Percentiles rank a stretch among this genome's conserved stretches.
phyloP scores from a whole-genome alignment of 1,284 basidiomycete genomes.

The Ganoderma meredithae region DNA sequence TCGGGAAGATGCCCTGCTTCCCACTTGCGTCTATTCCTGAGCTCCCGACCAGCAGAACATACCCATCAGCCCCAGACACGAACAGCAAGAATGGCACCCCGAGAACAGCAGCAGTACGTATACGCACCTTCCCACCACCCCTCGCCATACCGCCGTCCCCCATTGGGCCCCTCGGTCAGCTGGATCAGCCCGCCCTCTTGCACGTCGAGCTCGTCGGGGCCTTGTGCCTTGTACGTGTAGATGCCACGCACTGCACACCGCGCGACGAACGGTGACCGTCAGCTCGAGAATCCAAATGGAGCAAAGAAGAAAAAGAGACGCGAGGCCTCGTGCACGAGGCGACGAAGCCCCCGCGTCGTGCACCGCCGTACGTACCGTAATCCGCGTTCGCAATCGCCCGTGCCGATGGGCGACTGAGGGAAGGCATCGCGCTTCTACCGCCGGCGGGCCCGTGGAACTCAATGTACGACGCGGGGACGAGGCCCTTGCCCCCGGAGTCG shows the following conservation, averaged over 20 bases:
- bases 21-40: constrained; percentile 67
- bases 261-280: no score
- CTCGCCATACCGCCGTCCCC: constrained; percentile 71
- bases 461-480: constrained; percentile 83
- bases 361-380: constrained; percentile 48
- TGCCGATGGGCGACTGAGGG: constrained; percentile 35
- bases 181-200: constrained; percentile 67
- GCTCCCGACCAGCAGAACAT: constrained; percentile 26
- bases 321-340: background rate
- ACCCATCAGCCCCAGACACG: constrained; percentile 17
- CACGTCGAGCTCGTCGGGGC: constrained; percentile 73
- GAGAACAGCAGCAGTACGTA: constrained; percentile 6
- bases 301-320: constrained; percentile 15
- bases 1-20: constrained; percentile 81
- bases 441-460: constrained; percentile 44
- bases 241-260: constrained; percentile 65
- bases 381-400: constrained; percentile 52
- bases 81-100: background rate
- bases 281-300: constrained; percentile 7
- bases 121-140: constrained; percentile 84
- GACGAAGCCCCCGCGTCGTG: background rate
- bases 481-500: constrained; percentile 62
- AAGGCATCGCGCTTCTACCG: constrained; percentile 16
- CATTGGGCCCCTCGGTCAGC: constrained; percentile 64
- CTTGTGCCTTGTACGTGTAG: constrained; percentile 73